phyloP scores from a whole-genome alignment of 208 protist genomes.

The Leishmania amazonensis region DNA sequence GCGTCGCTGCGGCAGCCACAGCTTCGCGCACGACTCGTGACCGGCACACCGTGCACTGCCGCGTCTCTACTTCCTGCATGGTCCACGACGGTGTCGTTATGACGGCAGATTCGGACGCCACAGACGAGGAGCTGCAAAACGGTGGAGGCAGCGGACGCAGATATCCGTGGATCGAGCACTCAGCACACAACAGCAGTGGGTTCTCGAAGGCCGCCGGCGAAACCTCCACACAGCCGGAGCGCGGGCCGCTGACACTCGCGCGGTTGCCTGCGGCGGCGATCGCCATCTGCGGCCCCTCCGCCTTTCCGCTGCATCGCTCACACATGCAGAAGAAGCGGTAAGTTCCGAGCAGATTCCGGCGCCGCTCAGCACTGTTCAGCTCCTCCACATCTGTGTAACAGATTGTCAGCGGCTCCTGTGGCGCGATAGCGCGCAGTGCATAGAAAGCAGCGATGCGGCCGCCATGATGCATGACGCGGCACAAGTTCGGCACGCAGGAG shows the following conservation, averaged over 20 bases:
- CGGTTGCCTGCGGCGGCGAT: background rate
- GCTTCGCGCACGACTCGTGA: conserved; percentile 15
- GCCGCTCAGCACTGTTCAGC: conserved; percentile 54
- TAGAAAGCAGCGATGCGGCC: conserved; percentile 58
- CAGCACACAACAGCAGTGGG: conserved; percentile 38
- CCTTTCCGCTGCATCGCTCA: conserved; percentile 40
- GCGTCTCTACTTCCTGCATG: conserved; percentile 18
- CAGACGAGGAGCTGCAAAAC: background rate
- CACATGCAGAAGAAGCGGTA: conserved; percentile 80
- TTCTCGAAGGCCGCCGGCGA: conserved; percentile 17
- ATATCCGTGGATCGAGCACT: conserved; percentile 54
- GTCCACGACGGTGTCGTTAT: conserved; percentile 4
- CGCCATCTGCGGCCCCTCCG: conserved; percentile 18
- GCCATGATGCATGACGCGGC: conserved; percentile 61
- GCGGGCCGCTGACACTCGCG: too few relatives aligned
- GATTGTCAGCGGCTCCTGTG: conserved; percentile 61
- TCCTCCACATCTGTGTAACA: conserved; percentile 79
- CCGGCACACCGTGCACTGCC: conserved; percentile 30
- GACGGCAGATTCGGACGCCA: background rate
- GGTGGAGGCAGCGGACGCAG: conserved; percentile 40
- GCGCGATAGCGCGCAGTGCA: conserved; percentile 52
- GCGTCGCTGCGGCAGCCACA: background rate
- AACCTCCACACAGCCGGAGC: background rate
- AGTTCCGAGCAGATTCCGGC: conserved; percentile 46
- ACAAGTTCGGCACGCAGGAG: conserved; percentile 71